phyloP scores from a whole-genome alignment of 208 protist species.

The Herpetomonas tarakana region DNA sequence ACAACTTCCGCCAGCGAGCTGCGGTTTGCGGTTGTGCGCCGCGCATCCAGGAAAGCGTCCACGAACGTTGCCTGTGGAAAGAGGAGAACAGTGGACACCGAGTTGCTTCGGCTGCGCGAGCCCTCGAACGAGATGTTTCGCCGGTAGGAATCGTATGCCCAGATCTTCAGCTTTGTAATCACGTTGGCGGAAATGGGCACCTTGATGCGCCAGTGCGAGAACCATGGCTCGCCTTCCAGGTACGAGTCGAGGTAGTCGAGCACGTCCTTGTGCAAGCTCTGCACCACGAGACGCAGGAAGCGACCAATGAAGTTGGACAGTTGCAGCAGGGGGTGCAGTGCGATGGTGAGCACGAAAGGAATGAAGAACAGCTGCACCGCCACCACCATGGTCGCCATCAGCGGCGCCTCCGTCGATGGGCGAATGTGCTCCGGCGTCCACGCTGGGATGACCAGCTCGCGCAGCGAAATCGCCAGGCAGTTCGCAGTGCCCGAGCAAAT shows the following conservation, averaged over 20 bases:
- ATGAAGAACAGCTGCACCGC: constrained; percentile 61
- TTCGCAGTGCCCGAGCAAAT: constrained; percentile 32
- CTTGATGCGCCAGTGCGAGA: constrained; percentile 50
- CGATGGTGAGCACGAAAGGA: constrained; percentile 48
- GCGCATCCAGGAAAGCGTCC: constrained; percentile 6
- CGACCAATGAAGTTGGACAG: constrained; percentile 72
- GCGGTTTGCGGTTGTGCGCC: constrained; percentile 8
- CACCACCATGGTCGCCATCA: constrained; percentile 52
- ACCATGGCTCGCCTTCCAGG: constrained; percentile 67
- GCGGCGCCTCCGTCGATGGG: constrained; percentile 24
- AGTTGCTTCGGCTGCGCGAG: not conserved
- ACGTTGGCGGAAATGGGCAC: constrained; percentile 32
- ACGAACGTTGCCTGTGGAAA: constrained; percentile 29
- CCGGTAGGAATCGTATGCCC: constrained; percentile 32
- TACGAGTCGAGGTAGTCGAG: constrained; percentile 70
- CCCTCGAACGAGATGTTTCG: constrained; percentile 11
- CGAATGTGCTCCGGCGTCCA: constrained; percentile 53
- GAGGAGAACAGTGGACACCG: constrained; percentile 17
- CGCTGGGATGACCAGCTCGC: constrained; percentile 58
- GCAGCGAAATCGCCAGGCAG: constrained; percentile 53
- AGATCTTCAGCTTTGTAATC: constrained; percentile 43
- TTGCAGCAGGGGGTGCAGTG: constrained; percentile 60
- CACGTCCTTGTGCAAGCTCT: constrained; percentile 69
- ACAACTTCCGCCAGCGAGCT: constrained; percentile 10
- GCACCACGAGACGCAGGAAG: constrained; percentile 70